Evolutionary conservation across 2,329 filamentous ascomycete genomes (phyloP), one percentile per base, ranked within the genome.

Genomic region (Penicillium olsonii): DNA sequence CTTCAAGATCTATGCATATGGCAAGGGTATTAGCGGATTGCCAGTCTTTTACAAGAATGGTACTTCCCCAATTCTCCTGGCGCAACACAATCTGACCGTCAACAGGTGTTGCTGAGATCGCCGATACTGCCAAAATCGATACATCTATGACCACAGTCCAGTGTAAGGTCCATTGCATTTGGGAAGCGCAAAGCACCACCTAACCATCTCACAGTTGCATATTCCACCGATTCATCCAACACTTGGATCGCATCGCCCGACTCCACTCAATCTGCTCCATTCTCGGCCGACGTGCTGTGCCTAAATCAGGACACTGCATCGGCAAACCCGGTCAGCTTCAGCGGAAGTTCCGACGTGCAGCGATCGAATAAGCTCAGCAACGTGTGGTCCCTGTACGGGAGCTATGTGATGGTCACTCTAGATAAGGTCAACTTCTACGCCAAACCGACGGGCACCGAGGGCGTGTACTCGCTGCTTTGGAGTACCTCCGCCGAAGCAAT

Each of bases 341-440:
- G 34, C 3, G 34, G 42, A 10, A 17, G 37, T 3, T 37, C 40
- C 19, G 33, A 26, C 2, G 22, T 33, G 2, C 41, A 20, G 2
- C 27, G n/a, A 8, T 37, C 20, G 3, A 41, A 26, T 12, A 47
- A 44, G 10, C 38, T 55, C 2, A 55, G 49, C 20, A 34, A 55
- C 14, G 42, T 57, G 4, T 57, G 49, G 50, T 53, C 50, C 18
- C 17, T 37, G 4, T 55, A 57, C 15, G 55, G 55, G 9, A 29
- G 24, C 15, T 57, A 55, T 41, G 53, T 57, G 4, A 40, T 55
- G 40, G 43, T 45, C 26, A 53, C 34, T 0, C 33, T 57, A 14
- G 37, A 39, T n/a, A 47, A 42, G 15, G 55, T 39, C 22, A 55
- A 34, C n/a, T 57, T 57, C n/a, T 57, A 55, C 12, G 55, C 49